Conservation (phyloP, 1,139 yeast species). For the Wickerhamiella pararugosa region DNA sequence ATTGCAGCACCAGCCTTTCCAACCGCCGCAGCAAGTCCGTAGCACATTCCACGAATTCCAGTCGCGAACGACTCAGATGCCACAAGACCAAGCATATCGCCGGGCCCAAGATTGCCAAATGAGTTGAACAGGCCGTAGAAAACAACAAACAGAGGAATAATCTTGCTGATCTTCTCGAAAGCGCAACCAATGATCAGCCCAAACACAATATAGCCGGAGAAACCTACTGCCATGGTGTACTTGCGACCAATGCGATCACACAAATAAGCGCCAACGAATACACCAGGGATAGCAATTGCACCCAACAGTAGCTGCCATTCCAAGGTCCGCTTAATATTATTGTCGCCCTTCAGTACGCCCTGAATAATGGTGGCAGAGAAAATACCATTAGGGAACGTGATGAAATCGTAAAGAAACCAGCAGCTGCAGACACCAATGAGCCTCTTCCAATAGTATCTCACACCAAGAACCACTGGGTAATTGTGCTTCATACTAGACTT, state of each 20-base stretch:
- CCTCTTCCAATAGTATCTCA: conserved; percentile 40
- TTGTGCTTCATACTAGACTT: conserved; percentile 27
- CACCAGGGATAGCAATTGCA: conserved; percentile 40
- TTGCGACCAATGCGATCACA: conserved; percentile 42
- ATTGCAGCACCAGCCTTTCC: conserved; percentile 42
- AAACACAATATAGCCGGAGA: conserved; percentile 38
- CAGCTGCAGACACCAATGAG: conserved; percentile 42
- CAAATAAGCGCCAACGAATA: conserved; percentile 38
- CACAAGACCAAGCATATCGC: conserved; percentile 52
- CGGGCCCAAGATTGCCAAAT: conserved; percentile 60
- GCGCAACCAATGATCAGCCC: conserved; percentile 45
- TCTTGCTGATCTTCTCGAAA: conserved; percentile 33
- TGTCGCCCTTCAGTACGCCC: conserved; percentile 28
- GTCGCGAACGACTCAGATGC: conserved; percentile 60
- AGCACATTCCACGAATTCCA: conserved; percentile 55
- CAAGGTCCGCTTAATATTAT: conserved; percentile 32
- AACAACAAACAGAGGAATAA: conserved; percentile 37
- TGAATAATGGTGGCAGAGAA: conserved; percentile 40
- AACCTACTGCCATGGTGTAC: conserved; percentile 42
- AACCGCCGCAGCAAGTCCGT: conserved; percentile 36
- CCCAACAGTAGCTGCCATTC: conserved; percentile 45
- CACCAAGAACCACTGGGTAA: conserved; percentile 31
- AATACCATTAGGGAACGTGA: conserved; percentile 47
- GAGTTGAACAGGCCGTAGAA: conserved; percentile 45
- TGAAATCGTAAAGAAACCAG: conserved; percentile 50